phyloP scores from a whole-genome alignment of 148 eudicot genomes.

The Hydrangea macrophylla region DNA sequence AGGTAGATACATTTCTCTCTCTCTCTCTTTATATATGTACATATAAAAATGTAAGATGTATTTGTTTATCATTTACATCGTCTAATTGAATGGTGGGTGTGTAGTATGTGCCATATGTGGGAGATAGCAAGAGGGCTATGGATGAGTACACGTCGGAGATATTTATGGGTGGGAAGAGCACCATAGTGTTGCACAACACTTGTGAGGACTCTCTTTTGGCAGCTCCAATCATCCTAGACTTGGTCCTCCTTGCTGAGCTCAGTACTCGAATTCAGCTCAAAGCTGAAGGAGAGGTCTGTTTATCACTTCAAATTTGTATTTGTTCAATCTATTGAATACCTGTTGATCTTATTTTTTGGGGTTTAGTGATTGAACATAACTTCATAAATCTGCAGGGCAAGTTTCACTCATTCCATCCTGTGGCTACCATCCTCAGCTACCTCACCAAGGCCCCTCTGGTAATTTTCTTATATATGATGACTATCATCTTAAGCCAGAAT shows the following conservation, averaged over 20 bases:
- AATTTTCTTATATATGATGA: constrained; percentile 30
- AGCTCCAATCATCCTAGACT: constrained; percentile 77
- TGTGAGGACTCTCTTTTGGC: constrained; percentile 81
- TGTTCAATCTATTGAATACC: too few relatives aligned
- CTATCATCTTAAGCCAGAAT: too few relatives aligned
- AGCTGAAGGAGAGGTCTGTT: constrained; percentile 58
- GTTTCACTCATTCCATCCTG: constrained; percentile 96
- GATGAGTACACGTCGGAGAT: constrained; percentile 99
- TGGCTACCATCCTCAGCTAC: constrained; percentile 89
- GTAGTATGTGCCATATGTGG: constrained; percentile 96
- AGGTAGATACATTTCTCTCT: constrained; percentile 38
- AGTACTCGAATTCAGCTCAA: constrained; percentile 72
- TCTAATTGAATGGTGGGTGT: background rate
- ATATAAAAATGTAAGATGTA: too few relatives aligned
- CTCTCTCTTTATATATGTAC: background rate
- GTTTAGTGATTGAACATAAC: background rate
- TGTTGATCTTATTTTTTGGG: background rate
- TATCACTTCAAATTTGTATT: constrained; percentile 7
- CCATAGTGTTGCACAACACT: constrained; percentile 89
- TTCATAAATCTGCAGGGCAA: constrained; percentile 52
- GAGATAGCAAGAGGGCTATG: constrained; percentile 98
- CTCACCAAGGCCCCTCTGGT: constrained; percentile 98
- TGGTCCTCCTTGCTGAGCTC: constrained; percentile 79
- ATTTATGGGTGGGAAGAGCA: constrained; percentile 91
- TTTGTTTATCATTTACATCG: background rate